Conservation (phyloP, 2,329 filamentous ascomycete species). For the Aspergillus intermedius region DNA sequence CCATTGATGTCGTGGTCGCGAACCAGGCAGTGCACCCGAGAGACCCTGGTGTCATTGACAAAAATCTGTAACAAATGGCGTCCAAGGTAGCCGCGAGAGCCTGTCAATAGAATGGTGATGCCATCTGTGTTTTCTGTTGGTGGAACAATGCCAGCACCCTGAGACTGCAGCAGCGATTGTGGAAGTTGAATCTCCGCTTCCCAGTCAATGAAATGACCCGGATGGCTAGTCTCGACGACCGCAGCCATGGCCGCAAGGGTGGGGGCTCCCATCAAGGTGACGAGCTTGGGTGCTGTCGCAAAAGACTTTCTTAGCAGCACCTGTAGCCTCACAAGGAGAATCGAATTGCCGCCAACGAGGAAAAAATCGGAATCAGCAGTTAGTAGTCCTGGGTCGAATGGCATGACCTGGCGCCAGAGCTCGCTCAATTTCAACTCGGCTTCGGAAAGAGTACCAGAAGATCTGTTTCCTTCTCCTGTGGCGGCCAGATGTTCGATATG, state of each 20-base stretch:
- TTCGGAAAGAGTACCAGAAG: constrained; percentile 3
- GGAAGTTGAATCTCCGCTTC: constrained; percentile 3
- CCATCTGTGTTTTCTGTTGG: background rate
- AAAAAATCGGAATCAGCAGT: constrained; percentile 24
- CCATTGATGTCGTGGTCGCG: background rate
- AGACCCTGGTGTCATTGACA: background rate
- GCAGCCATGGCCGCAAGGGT: constrained; percentile 14
- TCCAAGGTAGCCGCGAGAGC: constrained; percentile 1
- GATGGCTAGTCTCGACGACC: background rate
- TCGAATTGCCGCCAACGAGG: constrained; percentile 29
- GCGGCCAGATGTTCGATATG: constrained; percentile 6
- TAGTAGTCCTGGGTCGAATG: background rate
- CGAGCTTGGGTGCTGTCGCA: constrained; percentile 11
- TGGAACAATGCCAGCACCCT: background rate
- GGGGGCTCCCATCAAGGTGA: constrained; percentile 15
- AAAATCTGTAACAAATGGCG: background rate
- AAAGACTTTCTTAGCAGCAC: constrained; percentile 16
- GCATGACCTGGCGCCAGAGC: constrained; percentile 15
- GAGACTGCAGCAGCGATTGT: background rate
- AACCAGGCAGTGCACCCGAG: constrained; percentile 1
- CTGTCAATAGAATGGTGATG: constrained; percentile 1
- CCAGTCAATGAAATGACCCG: constrained; percentile 4
- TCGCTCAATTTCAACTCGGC: constrained; percentile 13
- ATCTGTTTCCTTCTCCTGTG: background rate
- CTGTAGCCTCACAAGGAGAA: constrained; percentile 27